Evolutionary conservation across 768 basidiomycete species (phyloP).

Genomic region (Butyriboletus loyo): DNA sequence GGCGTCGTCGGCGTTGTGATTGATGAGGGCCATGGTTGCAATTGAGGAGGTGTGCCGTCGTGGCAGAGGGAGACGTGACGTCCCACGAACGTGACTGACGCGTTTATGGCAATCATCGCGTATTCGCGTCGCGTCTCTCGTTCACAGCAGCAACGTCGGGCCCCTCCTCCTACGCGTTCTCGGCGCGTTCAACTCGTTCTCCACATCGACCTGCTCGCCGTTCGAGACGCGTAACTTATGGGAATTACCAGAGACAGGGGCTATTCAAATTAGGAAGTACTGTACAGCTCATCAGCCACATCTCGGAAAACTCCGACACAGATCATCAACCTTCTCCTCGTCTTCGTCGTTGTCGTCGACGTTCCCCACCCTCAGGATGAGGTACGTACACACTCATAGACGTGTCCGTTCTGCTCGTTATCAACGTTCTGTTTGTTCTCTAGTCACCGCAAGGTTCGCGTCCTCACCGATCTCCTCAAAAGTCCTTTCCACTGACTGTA

Average conservation of each 20-base stretch:
- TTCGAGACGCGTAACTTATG: neutral
- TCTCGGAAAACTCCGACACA: constrained; percentile 25
- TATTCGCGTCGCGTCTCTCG: constrained; percentile 20
- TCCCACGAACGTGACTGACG: constrained; percentile 35
- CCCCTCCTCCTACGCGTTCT: neutral
- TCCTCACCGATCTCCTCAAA: constrained; percentile 20
- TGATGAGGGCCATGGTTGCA: constrained; percentile 5
- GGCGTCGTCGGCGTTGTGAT: neutral
- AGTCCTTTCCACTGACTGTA: constrained; percentile 15
- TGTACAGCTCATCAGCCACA: constrained; percentile 34
- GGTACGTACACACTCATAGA: constrained; percentile 39
- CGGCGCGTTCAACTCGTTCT: constrained; percentile 8
- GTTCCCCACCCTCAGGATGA: constrained; percentile 50
- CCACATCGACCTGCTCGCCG: neutral
- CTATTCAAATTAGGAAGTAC: constrained; percentile 12
- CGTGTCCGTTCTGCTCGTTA: neutral
- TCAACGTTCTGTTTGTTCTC: constrained; percentile 2
- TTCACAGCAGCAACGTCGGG: neutral
- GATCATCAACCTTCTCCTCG: neutral
- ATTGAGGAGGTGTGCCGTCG: neutral
- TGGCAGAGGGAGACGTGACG: constrained; percentile 17
- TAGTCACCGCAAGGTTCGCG: constrained; percentile 83
- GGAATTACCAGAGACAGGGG: constrained; percentile 18
- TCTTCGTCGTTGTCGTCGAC: constrained; percentile 18
- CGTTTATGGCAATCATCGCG: constrained; percentile 31